Conservation (phyloP, 257 asterid genomes). For the Solanum peruvianum region DNA sequence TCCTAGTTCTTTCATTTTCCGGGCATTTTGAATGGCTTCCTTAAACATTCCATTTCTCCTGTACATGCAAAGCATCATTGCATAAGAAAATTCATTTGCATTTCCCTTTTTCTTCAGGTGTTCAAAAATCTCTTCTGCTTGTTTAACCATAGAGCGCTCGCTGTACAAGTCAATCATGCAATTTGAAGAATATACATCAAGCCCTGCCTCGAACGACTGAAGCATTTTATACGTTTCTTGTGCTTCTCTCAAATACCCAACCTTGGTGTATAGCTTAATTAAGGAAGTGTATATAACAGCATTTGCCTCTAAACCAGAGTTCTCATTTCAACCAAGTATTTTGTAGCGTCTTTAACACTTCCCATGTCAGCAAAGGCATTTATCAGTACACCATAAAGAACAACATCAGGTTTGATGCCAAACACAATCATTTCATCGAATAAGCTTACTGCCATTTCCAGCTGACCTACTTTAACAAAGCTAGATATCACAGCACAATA, state of each 20-base stretch:
- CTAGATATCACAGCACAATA: conserved; percentile 78
- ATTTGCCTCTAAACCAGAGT: conserved; percentile 43
- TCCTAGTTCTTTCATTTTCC: conserved; percentile 63
- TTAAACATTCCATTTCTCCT: conserved; percentile 59
- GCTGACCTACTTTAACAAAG: conserved; percentile 45
- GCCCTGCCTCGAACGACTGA: conserved; percentile 27
- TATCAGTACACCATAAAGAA: conserved; percentile 70
- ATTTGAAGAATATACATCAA: conserved; percentile 67
- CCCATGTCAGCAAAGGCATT: conserved; percentile 81
- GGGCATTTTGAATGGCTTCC: conserved; percentile 58
- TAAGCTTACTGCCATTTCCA: conserved; percentile 45
- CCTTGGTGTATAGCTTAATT: conserved; percentile 81
- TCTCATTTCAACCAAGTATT: conserved; percentile 35
- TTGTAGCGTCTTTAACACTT: conserved; percentile 40
- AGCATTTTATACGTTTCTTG: conserved; percentile 41
- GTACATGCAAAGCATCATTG: conserved; percentile 96
- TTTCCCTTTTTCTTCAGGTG: conserved; percentile 33
- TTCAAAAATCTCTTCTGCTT: conserved; percentile 66
- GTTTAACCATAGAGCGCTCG: conserved; percentile 57
- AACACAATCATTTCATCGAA: conserved; percentile 50
- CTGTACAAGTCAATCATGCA: conserved; percentile 94
- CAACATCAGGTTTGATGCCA: conserved; percentile 55
- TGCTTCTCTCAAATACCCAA: conserved; percentile 77
- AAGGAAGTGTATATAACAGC: conserved; percentile 51
- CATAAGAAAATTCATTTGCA: conserved; percentile 85